Conservation (phyloP, 805 yeast species). For the Candida gorgasii region DNA sequence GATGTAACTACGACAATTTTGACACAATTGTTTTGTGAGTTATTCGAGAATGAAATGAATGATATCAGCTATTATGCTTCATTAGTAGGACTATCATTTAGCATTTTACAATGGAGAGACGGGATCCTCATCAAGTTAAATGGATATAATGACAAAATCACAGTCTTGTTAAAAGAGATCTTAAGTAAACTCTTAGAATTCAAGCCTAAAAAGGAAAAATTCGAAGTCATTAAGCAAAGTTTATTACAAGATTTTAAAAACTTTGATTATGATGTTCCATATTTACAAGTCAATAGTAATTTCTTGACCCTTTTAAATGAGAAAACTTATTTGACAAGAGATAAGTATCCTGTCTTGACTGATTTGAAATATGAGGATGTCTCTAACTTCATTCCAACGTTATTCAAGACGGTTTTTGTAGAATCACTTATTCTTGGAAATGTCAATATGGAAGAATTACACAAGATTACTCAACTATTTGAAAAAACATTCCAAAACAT, state of each 20-base stretch:
- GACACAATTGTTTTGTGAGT: constrained; percentile 63
- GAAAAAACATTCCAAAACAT: constrained; percentile 27
- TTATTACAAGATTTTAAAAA: constrained; percentile 63
- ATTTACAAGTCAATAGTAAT: constrained; percentile 68
- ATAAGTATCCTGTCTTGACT: constrained; percentile 51
- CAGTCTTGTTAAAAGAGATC: constrained; percentile 60
- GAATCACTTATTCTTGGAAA: constrained; percentile 85
- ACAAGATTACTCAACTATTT: constrained; percentile 14
- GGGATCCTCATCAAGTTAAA: constrained; percentile 67
- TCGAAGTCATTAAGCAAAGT: constrained; percentile 66
- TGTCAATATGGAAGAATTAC: constrained; percentile 47
- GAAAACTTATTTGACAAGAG: constrained; percentile 63
- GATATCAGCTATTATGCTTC: constrained; percentile 82
- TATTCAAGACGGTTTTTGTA: constrained; percentile 53
- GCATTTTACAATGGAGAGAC: constrained; percentile 60
- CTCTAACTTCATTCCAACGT: constrained; percentile 44
- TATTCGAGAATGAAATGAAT: constrained; percentile 73
- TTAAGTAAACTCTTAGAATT: constrained; percentile 54
- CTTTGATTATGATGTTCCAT: constrained; percentile 73
- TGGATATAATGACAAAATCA: constrained; percentile 85
- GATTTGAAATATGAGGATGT: constrained; percentile 52
- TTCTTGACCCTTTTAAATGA: constrained; percentile 70
- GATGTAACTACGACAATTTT: constrained; percentile 60
- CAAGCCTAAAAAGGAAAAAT: constrained; percentile 56
- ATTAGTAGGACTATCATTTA: constrained; percentile 70